phyloP scores from a whole-genome alignment of 1,284 basidiomycete genomes.

The Ceratobasidium sp. region DNA sequence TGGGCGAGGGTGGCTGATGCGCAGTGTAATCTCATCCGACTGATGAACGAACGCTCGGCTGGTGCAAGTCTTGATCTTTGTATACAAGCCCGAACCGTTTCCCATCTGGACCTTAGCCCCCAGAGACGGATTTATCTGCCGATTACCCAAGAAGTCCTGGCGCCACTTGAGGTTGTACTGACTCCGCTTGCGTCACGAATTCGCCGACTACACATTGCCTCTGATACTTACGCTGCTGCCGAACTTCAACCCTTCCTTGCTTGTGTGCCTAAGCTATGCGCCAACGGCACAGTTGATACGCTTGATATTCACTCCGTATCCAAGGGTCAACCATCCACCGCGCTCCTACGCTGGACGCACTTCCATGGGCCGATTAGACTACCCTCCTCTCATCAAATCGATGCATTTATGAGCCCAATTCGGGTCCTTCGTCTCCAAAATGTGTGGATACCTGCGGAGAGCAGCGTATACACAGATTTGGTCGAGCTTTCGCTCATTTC shows the following conservation, averaged over 20 bases:
- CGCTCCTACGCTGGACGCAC: not conserved
- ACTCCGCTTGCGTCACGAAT: not conserved
- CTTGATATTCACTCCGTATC: not conserved
- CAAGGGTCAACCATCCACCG: no score
- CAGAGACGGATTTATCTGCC: no score
- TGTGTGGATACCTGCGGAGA: not conserved
- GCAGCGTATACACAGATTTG: not conserved
- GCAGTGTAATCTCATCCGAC: not conserved
- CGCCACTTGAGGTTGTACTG: not conserved
- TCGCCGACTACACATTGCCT: not conserved
- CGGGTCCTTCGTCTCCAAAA: not conserved
- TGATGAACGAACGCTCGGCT: not conserved
- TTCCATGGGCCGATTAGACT: not conserved
- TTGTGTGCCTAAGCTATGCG: not conserved
- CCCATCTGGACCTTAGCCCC: no score
- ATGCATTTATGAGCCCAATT: not conserved
- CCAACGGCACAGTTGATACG: not conserved
- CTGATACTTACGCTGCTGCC: not conserved
- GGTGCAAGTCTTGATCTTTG: not conserved
- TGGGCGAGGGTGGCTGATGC: not conserved
- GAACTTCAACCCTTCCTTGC: not conserved
- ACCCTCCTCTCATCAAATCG: not conserved
- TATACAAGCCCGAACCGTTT: not conserved
- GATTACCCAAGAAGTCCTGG: no score
- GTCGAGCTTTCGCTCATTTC: not conserved